These are phyloP conservation scores for Saposhnikovia divaricata DNA, from an alignment of 129 eudicot species.

Conservation along the genomic window DNA sequence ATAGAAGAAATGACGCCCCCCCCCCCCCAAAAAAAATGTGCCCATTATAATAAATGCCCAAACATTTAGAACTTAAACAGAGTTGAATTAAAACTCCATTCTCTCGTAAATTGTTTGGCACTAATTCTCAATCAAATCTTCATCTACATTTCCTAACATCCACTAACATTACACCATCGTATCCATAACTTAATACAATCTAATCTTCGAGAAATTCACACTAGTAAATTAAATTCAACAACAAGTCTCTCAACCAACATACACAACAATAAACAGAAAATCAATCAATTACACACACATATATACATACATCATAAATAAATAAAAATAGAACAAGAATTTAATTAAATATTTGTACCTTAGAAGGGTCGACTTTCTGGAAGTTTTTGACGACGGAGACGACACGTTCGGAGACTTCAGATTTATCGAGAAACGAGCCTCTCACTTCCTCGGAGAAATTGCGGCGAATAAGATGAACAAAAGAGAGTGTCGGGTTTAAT, in stretches of 20 bases:
- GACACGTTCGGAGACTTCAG: conserved; percentile 93
- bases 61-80: too few species aligned
- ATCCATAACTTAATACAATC: not conserved
- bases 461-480: conserved; percentile 43
- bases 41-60: too few species aligned
- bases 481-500: conserved; percentile 40
- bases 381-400: conserved; percentile 63
- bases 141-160: not conserved
- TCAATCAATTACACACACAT: not conserved
- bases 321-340: not conserved
- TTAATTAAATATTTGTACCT: too few species aligned
- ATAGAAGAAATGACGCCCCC: too few species aligned
- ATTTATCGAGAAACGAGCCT: conserved; percentile 83
- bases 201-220: not conserved
- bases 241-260: not conserved
- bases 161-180: not conserved
- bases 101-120: too few species aligned
- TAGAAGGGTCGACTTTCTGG: conserved; percentile 89
- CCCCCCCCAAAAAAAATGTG: too few species aligned
- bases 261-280: too few species aligned
- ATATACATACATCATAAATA: not conserved
- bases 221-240: too few species aligned
- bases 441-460: conserved; percentile 67
- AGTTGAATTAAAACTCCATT: not conserved
- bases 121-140: not conserved